phyloP scores from a whole-genome alignment of 192 early-diverging fungal species.

The Backusella psychrophila region DNA sequence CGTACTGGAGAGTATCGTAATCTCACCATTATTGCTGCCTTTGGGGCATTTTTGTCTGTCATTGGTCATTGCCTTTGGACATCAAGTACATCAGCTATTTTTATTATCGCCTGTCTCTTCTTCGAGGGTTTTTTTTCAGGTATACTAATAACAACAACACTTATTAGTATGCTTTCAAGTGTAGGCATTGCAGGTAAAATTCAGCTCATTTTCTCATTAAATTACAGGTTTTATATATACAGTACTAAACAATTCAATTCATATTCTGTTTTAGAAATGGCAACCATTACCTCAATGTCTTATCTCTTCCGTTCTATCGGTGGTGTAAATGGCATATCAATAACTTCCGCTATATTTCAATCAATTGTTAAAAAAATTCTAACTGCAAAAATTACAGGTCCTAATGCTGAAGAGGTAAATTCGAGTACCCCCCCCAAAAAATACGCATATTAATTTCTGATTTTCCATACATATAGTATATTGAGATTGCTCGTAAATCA shows the following conservation, averaged over 20 bases:
- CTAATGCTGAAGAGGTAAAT: conserved; percentile 17
- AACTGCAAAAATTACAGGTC: background rate
- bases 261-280: conserved; percentile 40
- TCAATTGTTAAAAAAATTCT: conserved; percentile 14
- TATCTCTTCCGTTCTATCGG: conserved; percentile 50
- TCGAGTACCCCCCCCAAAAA: background rate
- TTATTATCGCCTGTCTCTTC: conserved; percentile 27
- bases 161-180: conserved; percentile 50
- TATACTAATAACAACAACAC: conserved; percentile 44
- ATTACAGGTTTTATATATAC: background rate
- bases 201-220: background rate
- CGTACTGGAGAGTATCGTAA: conserved; percentile 24
- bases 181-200: conserved; percentile 46
- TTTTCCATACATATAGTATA: conserved; percentile 12
- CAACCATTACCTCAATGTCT: conserved; percentile 45
- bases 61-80: conserved; percentile 54
- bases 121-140: conserved; percentile 52
- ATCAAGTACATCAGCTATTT: conserved; percentile 33
- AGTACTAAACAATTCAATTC: background rate
- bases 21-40: conserved; percentile 40
- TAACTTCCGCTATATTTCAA: conserved; percentile 42
- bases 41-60: conserved; percentile 51
- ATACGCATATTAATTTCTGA: background rate
- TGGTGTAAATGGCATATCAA: conserved; percentile 52
- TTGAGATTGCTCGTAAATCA: conserved; percentile 35